Base-by-base conservation (phyloP, 192 early-diverging fungal genomes). In the Kickxella alabastrina region DNA sequence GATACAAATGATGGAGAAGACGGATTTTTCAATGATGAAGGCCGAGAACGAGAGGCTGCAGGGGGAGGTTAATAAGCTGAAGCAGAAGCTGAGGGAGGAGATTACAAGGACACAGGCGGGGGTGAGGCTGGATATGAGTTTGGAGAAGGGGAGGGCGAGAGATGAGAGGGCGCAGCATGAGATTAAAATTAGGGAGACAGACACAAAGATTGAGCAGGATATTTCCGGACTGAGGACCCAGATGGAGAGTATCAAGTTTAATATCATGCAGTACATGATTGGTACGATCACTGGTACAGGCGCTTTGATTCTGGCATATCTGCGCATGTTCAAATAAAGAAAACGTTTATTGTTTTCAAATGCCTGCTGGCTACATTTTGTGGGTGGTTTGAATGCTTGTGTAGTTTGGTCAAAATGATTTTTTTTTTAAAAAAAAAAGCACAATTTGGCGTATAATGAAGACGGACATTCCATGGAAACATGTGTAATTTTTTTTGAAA, bases 231-330 rank as follows among this genome's bases (percentile, higher is more conserved):
- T 94, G 38, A 78, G 86, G 27, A 91, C 84, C 15, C 83, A 89
- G 56, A 89, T 94, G 86, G 89, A 93, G 74, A 86, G 87, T 13
- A 90, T 93, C 59, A 92, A 92, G 57, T 85, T 87, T 25, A 83
- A 84, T 45, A 88, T 88, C 26, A 49, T 90, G 29, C 86, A 86
- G 68, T 88, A 90, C 47, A 84, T 88, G 81, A 80, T 90, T 22
- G 88, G 82, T 79, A 90, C 88, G 10, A 86, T 90, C 40, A 87
- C 87, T n/a, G 87, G 85, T 79, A 84, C 84, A 13, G 88, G 87
- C n/a, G 84, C 86, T 23, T 71, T 90, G 53, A 80, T 90, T 25
- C 72, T 90, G 54, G 73, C 73, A 10, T 76, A 76, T 28, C 54
- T 76, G 32, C 52, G 73, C 19, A 76, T 76, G 73, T 69, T 76